Evolutionary conservation across 495 filamentous ascomycete genomes (phyloP).

Genomic region (Penicillium canariense): DNA sequence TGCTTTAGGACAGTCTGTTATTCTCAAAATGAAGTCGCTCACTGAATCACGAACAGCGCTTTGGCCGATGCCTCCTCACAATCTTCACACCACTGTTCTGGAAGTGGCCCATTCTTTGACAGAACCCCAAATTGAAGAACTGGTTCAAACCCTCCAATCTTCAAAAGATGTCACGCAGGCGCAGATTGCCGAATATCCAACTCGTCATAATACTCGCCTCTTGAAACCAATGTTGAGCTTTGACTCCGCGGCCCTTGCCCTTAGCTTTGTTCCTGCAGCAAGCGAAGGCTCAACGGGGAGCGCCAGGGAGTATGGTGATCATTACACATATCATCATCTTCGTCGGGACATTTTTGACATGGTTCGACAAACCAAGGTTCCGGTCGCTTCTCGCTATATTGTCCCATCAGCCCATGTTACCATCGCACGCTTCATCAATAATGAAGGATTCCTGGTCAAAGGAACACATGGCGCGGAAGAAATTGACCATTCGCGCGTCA

Average conservation of each 20-base stretch:
- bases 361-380: slow-evolving; percentile 50
- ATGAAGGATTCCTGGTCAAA: slow-evolving; percentile 41
- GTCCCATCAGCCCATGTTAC: slow-evolving; percentile 83
- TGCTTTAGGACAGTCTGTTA: no score
- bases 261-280: slow-evolving; percentile 75
- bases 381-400: slow-evolving; percentile 68
- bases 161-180: slow-evolving; percentile 35
- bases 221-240: slow-evolving; percentile 76
- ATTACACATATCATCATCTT: slow-evolving; percentile 83
- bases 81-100: slow-evolving; percentile 70
- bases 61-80: slow-evolving; percentile 76
- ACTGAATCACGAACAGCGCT: slow-evolving; percentile 47
- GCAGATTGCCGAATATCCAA: slow-evolving; percentile 57
- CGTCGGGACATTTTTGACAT: slow-evolving; percentile 67
- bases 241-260: slow-evolving; percentile 73
- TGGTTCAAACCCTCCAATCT: slow-evolving; percentile 40
- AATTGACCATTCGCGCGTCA: slow-evolving; percentile 47
- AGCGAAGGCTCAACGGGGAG: slow-evolving; percentile 39
- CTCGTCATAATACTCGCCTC: slow-evolving; percentile 59
- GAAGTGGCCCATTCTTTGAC: slow-evolving; percentile 23
- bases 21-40: not conserved
- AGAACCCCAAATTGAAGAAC: slow-evolving; percentile 15
- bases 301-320: slow-evolving; percentile 36
- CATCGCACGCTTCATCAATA: slow-evolving; percentile 68
- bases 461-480: slow-evolving; percentile 31